Evolutionary conservation across 768 basidiomycete genomes (phyloP).

Genomic region (Hericium alpestre): DNA sequence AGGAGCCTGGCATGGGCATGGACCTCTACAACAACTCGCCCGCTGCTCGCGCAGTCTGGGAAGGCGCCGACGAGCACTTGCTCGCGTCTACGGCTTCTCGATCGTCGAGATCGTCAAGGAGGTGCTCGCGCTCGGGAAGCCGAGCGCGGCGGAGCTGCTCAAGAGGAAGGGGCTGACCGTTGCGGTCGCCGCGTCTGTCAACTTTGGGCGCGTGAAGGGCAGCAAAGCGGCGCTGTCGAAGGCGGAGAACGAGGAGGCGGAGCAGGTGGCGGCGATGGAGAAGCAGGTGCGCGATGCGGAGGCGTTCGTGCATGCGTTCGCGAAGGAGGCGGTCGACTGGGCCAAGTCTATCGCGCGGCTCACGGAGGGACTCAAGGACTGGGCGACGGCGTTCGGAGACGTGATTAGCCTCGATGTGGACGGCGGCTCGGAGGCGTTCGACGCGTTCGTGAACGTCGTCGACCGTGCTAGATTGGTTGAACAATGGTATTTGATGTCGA

Average conservation of each 20-base stretch:
- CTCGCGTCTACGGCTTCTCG: constrained; percentile 93
- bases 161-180: constrained; percentile 32
- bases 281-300: constrained; percentile 1
- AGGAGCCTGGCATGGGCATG: constrained; percentile 99
- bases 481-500: too few species aligned
- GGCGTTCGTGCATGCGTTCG: constrained; percentile 8
- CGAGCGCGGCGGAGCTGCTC: constrained; percentile 6
- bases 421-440: constrained; percentile 18
- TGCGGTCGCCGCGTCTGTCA: constrained; percentile 33
- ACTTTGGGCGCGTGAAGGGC: constrained; percentile 50
- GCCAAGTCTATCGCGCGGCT: constrained; percentile 5
- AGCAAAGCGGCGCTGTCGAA: constrained; percentile 36
- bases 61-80: constrained; percentile 87
- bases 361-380: constrained; percentile 2
- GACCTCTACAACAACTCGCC: constrained; percentile 89
- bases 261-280: constrained; percentile 8
- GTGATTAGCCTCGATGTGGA: constrained; percentile 17
- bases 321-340: constrained; percentile 10
- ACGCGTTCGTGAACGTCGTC: constrained; percentile 45
- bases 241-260: constrained; percentile 11
- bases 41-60: constrained; percentile 95
- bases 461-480: constrained; percentile 15
- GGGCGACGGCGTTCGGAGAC: constrained; percentile 11
- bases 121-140: constrained; percentile 34
- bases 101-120: constrained; percentile 84